Evolutionary conservation across 2,329 filamentous ascomycete species (phyloP).

Genomic region (Incumbomyces lentus): DNA sequence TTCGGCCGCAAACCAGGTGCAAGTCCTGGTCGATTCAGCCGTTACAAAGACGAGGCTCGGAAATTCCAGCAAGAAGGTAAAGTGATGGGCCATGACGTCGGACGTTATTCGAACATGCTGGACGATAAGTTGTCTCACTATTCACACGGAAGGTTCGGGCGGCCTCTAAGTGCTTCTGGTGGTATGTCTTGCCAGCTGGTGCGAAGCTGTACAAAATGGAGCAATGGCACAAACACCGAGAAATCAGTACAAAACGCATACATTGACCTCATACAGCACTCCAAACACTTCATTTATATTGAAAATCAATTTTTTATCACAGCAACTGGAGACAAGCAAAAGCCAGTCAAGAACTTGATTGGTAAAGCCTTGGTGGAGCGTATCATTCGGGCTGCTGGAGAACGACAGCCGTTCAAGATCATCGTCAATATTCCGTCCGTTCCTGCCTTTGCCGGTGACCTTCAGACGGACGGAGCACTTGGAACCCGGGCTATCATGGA

Average conservation of each 20-base stretch:
- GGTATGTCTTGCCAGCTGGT: constrained; percentile 29
- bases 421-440: constrained; percentile 71
- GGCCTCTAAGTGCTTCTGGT: constrained; percentile 12
- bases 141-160: constrained; percentile 14
- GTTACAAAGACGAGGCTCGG: constrained; percentile 18
- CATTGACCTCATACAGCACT: constrained; percentile 57
- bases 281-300: constrained; percentile 66
- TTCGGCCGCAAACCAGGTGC: constrained; percentile 23
- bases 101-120: constrained; percentile 28
- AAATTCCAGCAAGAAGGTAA: constrained; percentile 17
- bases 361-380: constrained; percentile 69
- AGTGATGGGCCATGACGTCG: constrained; percentile 28
- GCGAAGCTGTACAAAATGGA: constrained; percentile 46
- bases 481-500: constrained; percentile 81
- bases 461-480: constrained; percentile 60
- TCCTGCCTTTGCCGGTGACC: constrained; percentile 71
- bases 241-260: constrained; percentile 86
- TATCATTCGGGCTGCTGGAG: constrained; percentile 58
- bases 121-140: constrained; percentile 33
- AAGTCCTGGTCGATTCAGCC: constrained; percentile 23
- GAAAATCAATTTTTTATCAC: constrained; percentile 89
- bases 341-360: constrained; percentile 66
- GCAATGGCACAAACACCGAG: constrained; percentile 48
- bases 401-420: constrained; percentile 59
- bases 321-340: constrained; percentile 58